These are phyloP conservation scores for Wickerhamiella lipophila DNA, from an alignment of 805 yeast genomes.

Conservation along the genomic window DNA sequence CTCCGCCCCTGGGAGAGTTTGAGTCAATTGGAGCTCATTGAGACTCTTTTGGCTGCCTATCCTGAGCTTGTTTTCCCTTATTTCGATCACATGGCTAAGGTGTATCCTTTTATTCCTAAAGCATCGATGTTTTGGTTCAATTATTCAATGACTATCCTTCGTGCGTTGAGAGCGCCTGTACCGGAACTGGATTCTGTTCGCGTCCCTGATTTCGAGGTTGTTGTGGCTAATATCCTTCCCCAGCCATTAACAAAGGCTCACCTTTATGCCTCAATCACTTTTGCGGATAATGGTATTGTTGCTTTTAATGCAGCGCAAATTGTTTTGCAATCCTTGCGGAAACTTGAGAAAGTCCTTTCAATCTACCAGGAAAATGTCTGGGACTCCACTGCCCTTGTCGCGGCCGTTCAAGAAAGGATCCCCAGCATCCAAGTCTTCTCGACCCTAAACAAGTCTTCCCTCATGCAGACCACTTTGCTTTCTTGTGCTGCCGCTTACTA, in stretches of 20 bases:
- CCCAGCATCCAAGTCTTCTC: slow-evolving; percentile 26
- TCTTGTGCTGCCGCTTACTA: slow-evolving; percentile 11
- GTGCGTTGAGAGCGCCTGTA: slow-evolving; percentile 44
- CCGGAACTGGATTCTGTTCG: slow-evolving; percentile 30
- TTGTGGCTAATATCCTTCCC: slow-evolving; percentile 52
- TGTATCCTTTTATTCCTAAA: slow-evolving; percentile 56
- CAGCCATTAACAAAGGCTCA: slow-evolving; percentile 46
- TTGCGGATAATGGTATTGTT: slow-evolving; percentile 38
- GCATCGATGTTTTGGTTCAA: slow-evolving; percentile 75
- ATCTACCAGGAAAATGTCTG: slow-evolving; percentile 33
- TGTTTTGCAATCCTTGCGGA: slow-evolving; percentile 40
- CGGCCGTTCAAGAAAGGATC: slow-evolving; percentile 26
- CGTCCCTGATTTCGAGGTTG: slow-evolving; percentile 29
- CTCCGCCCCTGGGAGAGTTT: slow-evolving; percentile 76
- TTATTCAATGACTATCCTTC: slow-evolving; percentile 47
- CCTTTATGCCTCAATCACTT: slow-evolving; percentile 43
- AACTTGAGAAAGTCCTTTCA: slow-evolving; percentile 34
- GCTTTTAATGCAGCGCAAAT: slow-evolving; percentile 54
- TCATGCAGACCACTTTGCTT: slow-evolving; percentile 16
- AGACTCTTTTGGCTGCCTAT: slow-evolving; percentile 37
- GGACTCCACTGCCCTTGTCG: slow-evolving; percentile 30
- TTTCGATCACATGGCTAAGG: slow-evolving; percentile 19
- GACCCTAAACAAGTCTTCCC: slow-evolving; percentile 8
- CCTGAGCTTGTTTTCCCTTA: slow-evolving; percentile 71
- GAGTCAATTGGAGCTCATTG: slow-evolving; percentile 43